phyloP scores from a whole-genome alignment of 1,284 basidiomycete genomes.

The Boletus semigastroideus region DNA sequence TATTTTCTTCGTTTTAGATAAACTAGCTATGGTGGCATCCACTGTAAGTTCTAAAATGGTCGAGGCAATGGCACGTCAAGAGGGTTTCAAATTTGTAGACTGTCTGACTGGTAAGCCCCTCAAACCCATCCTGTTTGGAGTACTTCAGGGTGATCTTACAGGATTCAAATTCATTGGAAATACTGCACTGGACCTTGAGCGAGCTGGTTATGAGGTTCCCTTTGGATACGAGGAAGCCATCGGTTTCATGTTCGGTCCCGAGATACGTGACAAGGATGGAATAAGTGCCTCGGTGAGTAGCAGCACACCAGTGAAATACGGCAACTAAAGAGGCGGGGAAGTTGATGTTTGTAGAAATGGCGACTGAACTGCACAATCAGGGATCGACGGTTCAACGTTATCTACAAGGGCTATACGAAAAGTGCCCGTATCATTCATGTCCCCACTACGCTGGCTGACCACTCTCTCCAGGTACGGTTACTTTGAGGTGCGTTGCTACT shows the following conservation, averaged over 20 bases:
- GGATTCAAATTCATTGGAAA: conserved; percentile 88
- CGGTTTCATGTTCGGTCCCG: conserved; percentile 78
- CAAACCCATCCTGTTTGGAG: neutral
- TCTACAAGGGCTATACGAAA: conserved; percentile 63
- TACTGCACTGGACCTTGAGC: conserved; percentile 62
- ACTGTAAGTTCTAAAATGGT: conserved; percentile 89
- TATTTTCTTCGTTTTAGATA: conserved; percentile 38
- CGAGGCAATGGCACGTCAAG: conserved; percentile 65
- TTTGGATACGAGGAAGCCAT: conserved; percentile 91
- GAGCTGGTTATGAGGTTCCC: conserved; percentile 67
- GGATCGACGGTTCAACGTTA: conserved; percentile 57
- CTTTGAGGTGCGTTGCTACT: conserved; percentile 13
- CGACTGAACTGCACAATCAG: conserved; percentile 45
- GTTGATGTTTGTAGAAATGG: conserved; percentile 70
- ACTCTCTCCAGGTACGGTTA: conserved; percentile 49
- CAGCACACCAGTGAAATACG: neutral
- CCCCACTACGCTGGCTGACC: conserved; percentile 3
- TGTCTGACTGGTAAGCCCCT: conserved; percentile 68
- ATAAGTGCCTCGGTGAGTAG: conserved; percentile 66
- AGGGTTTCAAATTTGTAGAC: conserved; percentile 81
- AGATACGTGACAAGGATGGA: conserved; percentile 83
- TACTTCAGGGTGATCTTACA: conserved; percentile 25
- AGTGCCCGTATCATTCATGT: conserved; percentile 38
- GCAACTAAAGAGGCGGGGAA: conserved; percentile 24
- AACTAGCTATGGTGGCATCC: conserved; percentile 81